These are phyloP conservation scores for Fragilaria crotonensis DNA, from an alignment of 108 stramenopile species.

Conservation along the genomic window DNA sequence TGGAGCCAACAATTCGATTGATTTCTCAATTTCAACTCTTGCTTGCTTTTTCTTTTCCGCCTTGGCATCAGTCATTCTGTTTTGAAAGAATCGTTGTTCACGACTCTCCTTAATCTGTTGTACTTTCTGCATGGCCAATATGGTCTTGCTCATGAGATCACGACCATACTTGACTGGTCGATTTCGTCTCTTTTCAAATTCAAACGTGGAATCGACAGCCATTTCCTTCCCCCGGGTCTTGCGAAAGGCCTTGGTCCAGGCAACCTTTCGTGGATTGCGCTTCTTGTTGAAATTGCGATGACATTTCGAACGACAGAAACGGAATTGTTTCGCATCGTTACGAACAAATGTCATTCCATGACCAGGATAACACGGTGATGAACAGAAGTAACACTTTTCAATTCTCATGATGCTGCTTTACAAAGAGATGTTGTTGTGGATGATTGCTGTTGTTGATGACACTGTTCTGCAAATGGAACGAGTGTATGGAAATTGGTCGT, in stretches of 20 bases:
- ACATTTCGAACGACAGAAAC: constrained; percentile 99
- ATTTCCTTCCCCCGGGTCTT: constrained; percentile 95
- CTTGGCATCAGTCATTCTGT: constrained; percentile 85
- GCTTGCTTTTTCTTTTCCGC: no score
- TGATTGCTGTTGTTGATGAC: no score
- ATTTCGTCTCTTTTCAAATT: constrained; percentile 98
- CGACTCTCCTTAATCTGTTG: constrained; percentile 82
- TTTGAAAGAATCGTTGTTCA: no score
- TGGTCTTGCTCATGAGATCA: constrained; percentile 94
- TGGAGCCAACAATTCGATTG: no score
- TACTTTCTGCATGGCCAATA: constrained; percentile 95
- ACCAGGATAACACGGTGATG: constrained; percentile 96
- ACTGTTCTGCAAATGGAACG: no score
- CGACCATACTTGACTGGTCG: constrained; percentile 97
- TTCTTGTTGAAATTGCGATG: no score
- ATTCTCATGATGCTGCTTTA: constrained; percentile 95
- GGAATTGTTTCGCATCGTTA: constrained; percentile 98
- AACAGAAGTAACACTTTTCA: constrained; percentile 98
- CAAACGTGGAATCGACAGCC: constrained; percentile 96
- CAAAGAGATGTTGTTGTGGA: no score
- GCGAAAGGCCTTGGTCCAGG: constrained; percentile 99
- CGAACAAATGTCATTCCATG: constrained; percentile 98
- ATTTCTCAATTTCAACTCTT: no score
- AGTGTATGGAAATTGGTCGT: no score
- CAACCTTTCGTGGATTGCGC: constrained; percentile 98